A percentile compares a stretch with the other conserved stretches of the same genome.
phyloP scores from a whole-genome alignment of 345 rosid genomes.

The Syzygium grande region DNA sequence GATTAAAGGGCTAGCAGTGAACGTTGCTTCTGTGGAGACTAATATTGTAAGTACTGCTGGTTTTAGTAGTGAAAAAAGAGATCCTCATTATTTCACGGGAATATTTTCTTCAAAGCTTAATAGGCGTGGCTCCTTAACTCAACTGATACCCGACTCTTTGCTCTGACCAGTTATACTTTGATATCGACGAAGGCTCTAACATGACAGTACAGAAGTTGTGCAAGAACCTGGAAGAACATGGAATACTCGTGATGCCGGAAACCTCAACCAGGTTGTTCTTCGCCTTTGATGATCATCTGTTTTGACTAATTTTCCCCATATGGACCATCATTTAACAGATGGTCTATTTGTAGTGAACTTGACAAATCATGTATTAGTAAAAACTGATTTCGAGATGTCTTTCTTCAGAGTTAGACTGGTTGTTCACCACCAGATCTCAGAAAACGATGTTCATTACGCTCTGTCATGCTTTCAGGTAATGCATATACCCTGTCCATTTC shows the following conservation, averaged over 20 bases:
- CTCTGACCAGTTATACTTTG: constrained; percentile 46
- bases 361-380: background rate
- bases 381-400: background rate
- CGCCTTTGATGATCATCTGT: background rate
- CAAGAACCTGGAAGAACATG: constrained; percentile 63
- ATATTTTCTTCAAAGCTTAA: background rate
- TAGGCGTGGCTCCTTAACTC: background rate
- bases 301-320: background rate
- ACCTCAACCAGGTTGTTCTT: constrained; percentile 41
- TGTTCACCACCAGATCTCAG: constrained; percentile 77
- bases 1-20: constrained; percentile 60
- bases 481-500: background rate
- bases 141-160: background rate
- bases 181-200: constrained; percentile 39
- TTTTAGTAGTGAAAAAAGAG: background rate
- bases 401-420: constrained; percentile 69
- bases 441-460: constrained; percentile 58
- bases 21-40: constrained; percentile 70
- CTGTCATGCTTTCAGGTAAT: constrained; percentile 62
- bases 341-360: background rate
- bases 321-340: background rate
- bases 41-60: constrained; percentile 58
- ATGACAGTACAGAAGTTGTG: constrained; percentile 40
- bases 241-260: constrained; percentile 53
- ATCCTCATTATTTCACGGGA: background rate